Evolutionary conservation across 169 alveolate species (phyloP).

Genomic region (Pseudocohnilembus persalinus): DNA sequence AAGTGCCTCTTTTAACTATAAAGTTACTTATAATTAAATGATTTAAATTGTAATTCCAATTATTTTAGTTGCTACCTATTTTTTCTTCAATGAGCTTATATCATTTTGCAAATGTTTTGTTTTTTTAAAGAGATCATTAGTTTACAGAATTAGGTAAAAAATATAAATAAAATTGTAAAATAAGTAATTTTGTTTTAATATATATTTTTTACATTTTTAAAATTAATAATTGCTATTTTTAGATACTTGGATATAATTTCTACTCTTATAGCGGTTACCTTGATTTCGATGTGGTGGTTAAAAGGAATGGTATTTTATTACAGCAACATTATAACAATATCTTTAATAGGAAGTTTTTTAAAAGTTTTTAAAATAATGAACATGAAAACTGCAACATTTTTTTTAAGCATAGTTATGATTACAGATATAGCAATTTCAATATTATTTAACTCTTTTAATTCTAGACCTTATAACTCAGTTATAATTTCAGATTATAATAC

Average conservation of each 20-base stretch:
- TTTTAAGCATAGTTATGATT: not conserved
- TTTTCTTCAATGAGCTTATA: not conserved
- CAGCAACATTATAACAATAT: not conserved
- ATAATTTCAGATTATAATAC: not conserved
- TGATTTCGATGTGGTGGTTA: not conserved
- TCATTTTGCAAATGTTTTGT: not conserved
- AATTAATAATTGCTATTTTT: no score
- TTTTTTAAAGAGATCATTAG: not conserved
- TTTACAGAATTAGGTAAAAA: not conserved
- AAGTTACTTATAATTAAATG: not conserved
- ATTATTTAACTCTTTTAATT: not conserved
- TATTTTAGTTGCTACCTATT: not conserved
- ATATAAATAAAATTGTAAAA: no score
- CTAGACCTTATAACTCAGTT: not conserved
- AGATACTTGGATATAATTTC: not conserved
- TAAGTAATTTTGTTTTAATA: no score
- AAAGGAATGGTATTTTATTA: not conserved
- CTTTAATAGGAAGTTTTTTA: not conserved
- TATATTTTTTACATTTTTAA: no score
- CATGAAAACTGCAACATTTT: not conserved
- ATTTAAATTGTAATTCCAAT: not conserved
- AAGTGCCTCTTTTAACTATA: not conserved
- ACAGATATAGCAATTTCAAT: not conserved
- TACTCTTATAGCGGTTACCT: not conserved
- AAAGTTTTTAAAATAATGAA: no score